These are phyloP conservation scores for Colletotrichum destructivum DNA, from an alignment of 2,329 filamentous ascomycete genomes.

Conservation along the genomic window DNA sequence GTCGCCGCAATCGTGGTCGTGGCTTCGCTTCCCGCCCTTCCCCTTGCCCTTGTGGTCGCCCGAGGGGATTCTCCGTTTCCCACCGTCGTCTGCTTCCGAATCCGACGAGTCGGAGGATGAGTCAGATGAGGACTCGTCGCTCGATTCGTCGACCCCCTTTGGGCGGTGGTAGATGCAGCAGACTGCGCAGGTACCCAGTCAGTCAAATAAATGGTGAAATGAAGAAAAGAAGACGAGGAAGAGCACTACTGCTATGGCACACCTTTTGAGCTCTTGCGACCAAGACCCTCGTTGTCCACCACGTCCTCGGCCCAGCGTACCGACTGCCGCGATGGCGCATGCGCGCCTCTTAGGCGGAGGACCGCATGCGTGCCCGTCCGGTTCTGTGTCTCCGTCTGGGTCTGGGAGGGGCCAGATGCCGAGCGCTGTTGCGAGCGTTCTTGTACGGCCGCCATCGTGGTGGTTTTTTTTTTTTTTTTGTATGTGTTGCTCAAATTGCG, in stretches of 20 bases:
- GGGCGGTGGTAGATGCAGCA: constrained; percentile 98
- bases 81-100: constrained; percentile 62
- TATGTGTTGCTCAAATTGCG: constrained; percentile 41
- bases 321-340: constrained; percentile 65
- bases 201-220: not conserved
- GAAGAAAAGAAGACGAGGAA: not conserved
- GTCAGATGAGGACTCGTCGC: constrained; percentile 74
- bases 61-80: constrained; percentile 37
- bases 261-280: constrained; percentile 96
- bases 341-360: constrained; percentile 67
- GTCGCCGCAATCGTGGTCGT: constrained; percentile 58
- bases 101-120: constrained; percentile 68
- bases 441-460: constrained; percentile 48
- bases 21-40: constrained; percentile 57
- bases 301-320: constrained; percentile 96
- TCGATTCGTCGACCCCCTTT: constrained; percentile 86
- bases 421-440: constrained; percentile 46
- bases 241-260: constrained; percentile 43
- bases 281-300: constrained; percentile 94
- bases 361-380: constrained; percentile 55
- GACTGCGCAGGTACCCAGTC: constrained; percentile 67
- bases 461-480: constrained; percentile 54
- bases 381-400: constrained; percentile 50
- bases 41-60: constrained; percentile 55
- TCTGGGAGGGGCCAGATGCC: constrained; percentile 52